These are phyloP conservation scores for Leishmania martiniquensis DNA, from an alignment of 208 protist species.

Conservation along the genomic window DNA sequence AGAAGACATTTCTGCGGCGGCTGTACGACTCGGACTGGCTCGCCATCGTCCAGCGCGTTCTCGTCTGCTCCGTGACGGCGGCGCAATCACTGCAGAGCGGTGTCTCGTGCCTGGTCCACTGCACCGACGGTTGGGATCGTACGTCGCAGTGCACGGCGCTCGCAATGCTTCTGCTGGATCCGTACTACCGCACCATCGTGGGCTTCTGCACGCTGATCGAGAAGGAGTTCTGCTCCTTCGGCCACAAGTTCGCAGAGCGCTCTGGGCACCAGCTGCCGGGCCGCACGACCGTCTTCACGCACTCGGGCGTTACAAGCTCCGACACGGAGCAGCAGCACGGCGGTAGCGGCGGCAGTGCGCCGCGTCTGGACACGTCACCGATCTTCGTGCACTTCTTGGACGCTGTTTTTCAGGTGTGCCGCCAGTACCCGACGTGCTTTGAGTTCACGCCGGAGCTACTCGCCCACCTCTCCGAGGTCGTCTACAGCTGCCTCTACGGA, in stretches of 20 bases:
- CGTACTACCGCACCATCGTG: conserved; percentile 94
- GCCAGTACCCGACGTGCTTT: conserved; percentile 93
- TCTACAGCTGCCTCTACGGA: conserved; percentile 87
- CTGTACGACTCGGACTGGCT: conserved; percentile 76
- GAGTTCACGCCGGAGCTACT: conserved; percentile 95
- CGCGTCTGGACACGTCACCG: conserved; percentile 78
- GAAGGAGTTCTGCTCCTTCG: conserved; percentile 96
- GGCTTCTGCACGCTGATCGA: conserved; percentile 95
- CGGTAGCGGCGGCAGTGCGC: conserved; percentile 11
- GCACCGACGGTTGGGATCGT: conserved; percentile 96
- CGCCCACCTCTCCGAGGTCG: conserved; percentile 78
- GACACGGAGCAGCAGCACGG: conserved; percentile 49
- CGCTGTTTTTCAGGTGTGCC: conserved; percentile 93
- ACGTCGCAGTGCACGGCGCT: conserved; percentile 90
- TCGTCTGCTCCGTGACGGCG: conserved; percentile 50
- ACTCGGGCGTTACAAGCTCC: conserved; percentile 43
- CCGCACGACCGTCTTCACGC: conserved; percentile 45
- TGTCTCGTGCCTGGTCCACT: conserved; percentile 91
- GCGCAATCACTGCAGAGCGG: conserved; percentile 55
- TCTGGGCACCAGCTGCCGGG: conserved; percentile 70
- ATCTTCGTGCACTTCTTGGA: conserved; percentile 97
- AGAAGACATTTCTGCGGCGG: conserved; percentile 53
- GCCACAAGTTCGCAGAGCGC: conserved; percentile 96
- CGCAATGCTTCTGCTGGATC: conserved; percentile 93
- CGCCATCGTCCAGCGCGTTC: conserved; percentile 61